Evolutionary conservation across 2,329 filamentous ascomycete genomes (phyloP), one percentile per base, ranked within the genome.

Genomic region (Pestalotiopsis sp.): DNA sequence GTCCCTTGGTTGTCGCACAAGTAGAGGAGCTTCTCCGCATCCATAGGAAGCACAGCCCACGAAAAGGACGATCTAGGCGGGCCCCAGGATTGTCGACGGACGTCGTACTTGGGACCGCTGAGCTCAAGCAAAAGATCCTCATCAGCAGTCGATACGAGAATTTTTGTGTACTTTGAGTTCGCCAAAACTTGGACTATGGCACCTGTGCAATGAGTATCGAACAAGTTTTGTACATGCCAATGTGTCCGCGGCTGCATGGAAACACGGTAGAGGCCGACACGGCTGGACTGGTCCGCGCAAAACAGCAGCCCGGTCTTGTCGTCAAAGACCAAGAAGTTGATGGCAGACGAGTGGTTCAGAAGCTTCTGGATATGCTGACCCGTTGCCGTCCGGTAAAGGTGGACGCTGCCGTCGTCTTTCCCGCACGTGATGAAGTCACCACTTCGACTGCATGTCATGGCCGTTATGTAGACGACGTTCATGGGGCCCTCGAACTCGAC

Each of bases 321-420:
- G 27, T 39, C 23, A 20, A 62, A 62, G 23, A 14, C 23, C 14
- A 62, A 23, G 27, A 17, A 17, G 14, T 13, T 62, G 27, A 62
- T 62, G 59, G 12, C 36, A 31, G 23, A 14, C 23, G 12, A 14
- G 31, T 62, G 59, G 14, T 12, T 36, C 23, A 62, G 20, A 6
- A 62, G 59, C 9, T 17, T 31, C 14, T 62, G 13, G 14, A 62
- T 39, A 14, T 20, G 59, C 13, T 20, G 23, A 6, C 59, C 59
- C 11, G 23, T 36, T 17, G 36, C 5, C 4, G 36, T 49, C 12
- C 27, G 13, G 49, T 58, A 66, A 6, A 57, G n/a, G 38, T 25
- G 23, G 17, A 66, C 63, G 4, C n/a, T 36, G n/a, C 45, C 45
- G 25, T 66, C 63, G n/a, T 66, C 41, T 23, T 66, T 66, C 9